Evolutionary conservation across 495 filamentous ascomycete genomes (phyloP).

Genomic region (Schizothecium vesticola): DNA sequence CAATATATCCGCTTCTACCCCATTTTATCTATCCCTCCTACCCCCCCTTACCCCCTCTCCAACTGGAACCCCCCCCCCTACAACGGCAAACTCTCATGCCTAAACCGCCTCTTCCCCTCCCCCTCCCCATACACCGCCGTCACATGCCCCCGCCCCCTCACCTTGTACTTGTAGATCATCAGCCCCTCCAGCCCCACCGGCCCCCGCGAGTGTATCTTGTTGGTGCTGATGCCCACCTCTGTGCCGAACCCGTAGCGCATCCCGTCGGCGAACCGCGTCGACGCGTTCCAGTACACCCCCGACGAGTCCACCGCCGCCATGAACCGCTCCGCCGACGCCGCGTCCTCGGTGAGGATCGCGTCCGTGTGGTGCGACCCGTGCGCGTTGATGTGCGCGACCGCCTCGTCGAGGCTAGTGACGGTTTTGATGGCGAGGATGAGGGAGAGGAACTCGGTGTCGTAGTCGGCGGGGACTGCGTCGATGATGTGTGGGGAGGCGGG

Average conservation of each 20-base stretch:
- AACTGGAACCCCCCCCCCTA: too few species aligned
- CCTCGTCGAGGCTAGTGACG: conserved; percentile 59
- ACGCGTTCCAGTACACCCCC: conserved; percentile 96
- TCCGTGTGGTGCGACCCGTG: conserved; percentile 96
- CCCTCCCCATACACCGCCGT: conserved; percentile 68
- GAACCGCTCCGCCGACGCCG: conserved; percentile 65
- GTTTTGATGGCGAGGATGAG: conserved; percentile 81
- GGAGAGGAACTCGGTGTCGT: conserved; percentile 81
- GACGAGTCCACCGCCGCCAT: conserved; percentile 81
- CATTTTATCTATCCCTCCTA: conserved; percentile 1
- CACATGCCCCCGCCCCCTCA: conserved; percentile 73
- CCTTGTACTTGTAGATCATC: conserved; percentile 94
- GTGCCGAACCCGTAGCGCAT: conserved; percentile 97
- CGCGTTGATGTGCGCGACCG: conserved; percentile 81
- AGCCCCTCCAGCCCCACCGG: conserved; percentile 91
- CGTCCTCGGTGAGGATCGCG: conserved; percentile 69
- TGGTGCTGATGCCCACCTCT: conserved; percentile 96
- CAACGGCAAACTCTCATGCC: conserved; percentile 56
- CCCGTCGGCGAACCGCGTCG: conserved; percentile 89
- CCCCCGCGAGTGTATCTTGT: conserved; percentile 93
- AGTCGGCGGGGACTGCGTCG: conserved; percentile 54
- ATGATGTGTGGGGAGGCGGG: not conserved
- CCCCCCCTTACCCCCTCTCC: not conserved
- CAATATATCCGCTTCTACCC: not conserved
- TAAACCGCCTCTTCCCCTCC: conserved; percentile 60